Conservation (phyloP, 345 rosid genomes). For the Lepidium sativum region DNA sequence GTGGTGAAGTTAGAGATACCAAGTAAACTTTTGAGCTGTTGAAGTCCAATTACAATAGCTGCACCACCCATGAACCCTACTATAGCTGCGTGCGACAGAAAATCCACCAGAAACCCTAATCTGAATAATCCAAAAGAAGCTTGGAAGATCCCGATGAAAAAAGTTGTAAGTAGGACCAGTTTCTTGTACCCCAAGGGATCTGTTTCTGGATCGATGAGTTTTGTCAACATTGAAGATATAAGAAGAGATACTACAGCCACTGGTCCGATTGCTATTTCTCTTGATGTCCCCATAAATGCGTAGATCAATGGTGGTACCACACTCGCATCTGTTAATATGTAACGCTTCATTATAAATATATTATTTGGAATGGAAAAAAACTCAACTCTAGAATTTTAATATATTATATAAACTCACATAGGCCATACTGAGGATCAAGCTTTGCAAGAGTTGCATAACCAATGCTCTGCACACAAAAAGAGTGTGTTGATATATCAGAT, state of each 20-base stretch:
- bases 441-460: slow-evolving; percentile 92
- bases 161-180: slow-evolving; percentile 64
- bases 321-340: slow-evolving; percentile 52
- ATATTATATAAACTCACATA: slow-evolving; percentile 46
- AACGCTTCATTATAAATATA: not conserved
- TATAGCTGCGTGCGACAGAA: slow-evolving; percentile 76
- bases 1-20: slow-evolving; percentile 67
- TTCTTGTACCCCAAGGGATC: slow-evolving; percentile 56
- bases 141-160: slow-evolving; percentile 80
- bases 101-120: slow-evolving; percentile 89
- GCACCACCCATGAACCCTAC: slow-evolving; percentile 98
- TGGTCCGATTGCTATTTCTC: slow-evolving; percentile 87
- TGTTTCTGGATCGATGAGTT: slow-evolving; percentile 52
- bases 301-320: slow-evolving; percentile 83
- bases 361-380: not conserved
- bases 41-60: slow-evolving; percentile 86
- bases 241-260: slow-evolving; percentile 91
- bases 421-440: slow-evolving; percentile 92
- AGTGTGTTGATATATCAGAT: not conserved
- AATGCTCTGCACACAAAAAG: slow-evolving; percentile 47
- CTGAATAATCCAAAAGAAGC: slow-evolving; percentile 72
- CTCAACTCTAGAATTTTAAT: not conserved
- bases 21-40: slow-evolving; percentile 80
- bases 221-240: slow-evolving; percentile 61
- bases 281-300: slow-evolving; percentile 88